Evolutionary conservation across 306 rosid genomes (phyloP).

Genomic region (Lathyrus tuberosus): DNA sequence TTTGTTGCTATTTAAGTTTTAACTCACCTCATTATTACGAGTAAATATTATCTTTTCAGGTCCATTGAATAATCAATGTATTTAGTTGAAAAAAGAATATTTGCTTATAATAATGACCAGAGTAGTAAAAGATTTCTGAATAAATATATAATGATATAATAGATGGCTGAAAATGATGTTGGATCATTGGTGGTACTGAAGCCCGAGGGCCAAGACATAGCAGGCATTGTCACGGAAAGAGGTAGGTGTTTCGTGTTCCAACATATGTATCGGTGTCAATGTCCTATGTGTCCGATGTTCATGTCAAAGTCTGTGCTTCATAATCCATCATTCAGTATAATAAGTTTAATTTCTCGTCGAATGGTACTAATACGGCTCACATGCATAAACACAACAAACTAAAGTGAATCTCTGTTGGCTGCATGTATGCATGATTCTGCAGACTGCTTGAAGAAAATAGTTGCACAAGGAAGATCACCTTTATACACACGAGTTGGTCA

Average conservation of each 20-base stretch:
- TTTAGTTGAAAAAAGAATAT: too few relatives aligned
- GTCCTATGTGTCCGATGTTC: too few relatives aligned
- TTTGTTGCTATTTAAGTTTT: too few relatives aligned
- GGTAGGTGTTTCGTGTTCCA: conserved; percentile 46
- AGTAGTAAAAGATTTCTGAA: not conserved
- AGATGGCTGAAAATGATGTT: conserved; percentile 80
- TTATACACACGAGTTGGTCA: conserved; percentile 62
- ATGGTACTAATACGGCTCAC: not conserved
- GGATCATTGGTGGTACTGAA: conserved; percentile 82
- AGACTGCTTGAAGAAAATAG: conserved; percentile 76
- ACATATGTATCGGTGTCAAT: too few relatives aligned
- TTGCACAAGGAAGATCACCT: conserved; percentile 84
- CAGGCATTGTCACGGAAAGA: conserved; percentile 93
- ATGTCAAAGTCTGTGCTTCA: too few relatives aligned
- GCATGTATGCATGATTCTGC: conserved; percentile 20
- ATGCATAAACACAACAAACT: not conserved
- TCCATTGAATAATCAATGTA: too few relatives aligned
- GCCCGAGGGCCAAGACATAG: conserved; percentile 66
- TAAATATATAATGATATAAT: conserved; percentile 31
- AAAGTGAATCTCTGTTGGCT: too few relatives aligned
- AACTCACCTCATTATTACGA: too few relatives aligned
- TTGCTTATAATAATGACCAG: too few relatives aligned
- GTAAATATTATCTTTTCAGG: too few relatives aligned
- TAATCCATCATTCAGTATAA: too few relatives aligned
- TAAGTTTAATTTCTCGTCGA: not conserved